Conservation (phyloP, 805 yeast genomes). For the Cyberlindnera euphorbiiphila region DNA sequence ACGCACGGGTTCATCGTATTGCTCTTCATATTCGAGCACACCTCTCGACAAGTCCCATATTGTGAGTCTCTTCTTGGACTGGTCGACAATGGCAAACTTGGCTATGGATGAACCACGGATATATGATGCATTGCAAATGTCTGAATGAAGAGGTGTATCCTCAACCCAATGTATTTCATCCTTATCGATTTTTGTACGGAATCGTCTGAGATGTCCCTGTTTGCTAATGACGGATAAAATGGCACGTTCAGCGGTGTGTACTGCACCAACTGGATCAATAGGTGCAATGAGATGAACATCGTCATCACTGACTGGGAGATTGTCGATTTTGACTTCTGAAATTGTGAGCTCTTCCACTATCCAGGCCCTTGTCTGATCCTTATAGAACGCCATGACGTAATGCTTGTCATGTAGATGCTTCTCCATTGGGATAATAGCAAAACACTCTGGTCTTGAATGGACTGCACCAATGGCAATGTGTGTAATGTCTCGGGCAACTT, state of each 20-base stretch:
- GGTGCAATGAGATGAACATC: slow-evolving; percentile 44
- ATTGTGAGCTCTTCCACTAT: slow-evolving; percentile 25
- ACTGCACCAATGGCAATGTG: slow-evolving; percentile 15
- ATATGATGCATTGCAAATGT: slow-evolving; percentile 45
- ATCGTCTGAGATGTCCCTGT: slow-evolving; percentile 46
- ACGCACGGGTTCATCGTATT: slow-evolving; percentile 40
- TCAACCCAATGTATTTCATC: slow-evolving; percentile 49
- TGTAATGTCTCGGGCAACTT: slow-evolving; percentile 24
- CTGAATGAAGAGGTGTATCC: slow-evolving; percentile 50
- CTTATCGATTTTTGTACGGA: slow-evolving; percentile 36
- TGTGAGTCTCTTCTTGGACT: slow-evolving; percentile 44
- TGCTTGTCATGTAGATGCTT: slow-evolving; percentile 33
- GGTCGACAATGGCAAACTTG: slow-evolving; percentile 72
- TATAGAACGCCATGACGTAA: slow-evolving; percentile 49
- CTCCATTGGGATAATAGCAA: slow-evolving; percentile 35
- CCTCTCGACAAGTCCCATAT: slow-evolving; percentile 79
- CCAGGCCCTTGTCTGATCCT: slow-evolving; percentile 42
- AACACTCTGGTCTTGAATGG: slow-evolving; percentile 23
- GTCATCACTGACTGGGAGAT: slow-evolving; percentile 36
- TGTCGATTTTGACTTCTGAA: slow-evolving; percentile 32
- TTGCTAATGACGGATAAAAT: slow-evolving; percentile 57
- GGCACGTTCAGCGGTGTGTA: slow-evolving; percentile 33
- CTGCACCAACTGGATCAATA: slow-evolving; percentile 60
- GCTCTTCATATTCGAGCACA: slow-evolving; percentile 57
- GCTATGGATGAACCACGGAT: slow-evolving; percentile 74